Evolutionary conservation across 108 stramenopile species (phyloP), one percentile per base, ranked within the genome.

Genomic region (Chaetoceros muelleri): DNA sequence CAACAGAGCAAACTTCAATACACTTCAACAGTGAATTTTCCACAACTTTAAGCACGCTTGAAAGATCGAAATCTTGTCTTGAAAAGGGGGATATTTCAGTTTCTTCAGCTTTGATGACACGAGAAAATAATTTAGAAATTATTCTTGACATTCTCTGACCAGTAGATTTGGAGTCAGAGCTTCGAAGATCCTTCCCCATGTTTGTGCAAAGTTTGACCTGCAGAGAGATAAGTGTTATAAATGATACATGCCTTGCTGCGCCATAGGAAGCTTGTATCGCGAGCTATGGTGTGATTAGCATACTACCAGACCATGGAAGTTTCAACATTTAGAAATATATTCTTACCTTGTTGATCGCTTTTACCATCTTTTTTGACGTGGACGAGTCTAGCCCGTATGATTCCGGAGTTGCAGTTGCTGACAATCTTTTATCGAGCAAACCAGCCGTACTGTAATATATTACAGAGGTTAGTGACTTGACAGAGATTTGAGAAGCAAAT

Each of bases 341-440:
- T 5, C 62, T 44, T 62, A 78, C 79, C 75, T 85, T 91, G 55
- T 87, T 91, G 55, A 84, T 83, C 30, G 71, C 80, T 21, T 71
- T 72, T 20, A 81, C 78, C 70, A 82, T 73, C 44, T 78, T 71
- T 20, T 72, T 64, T 47, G 67, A 70, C 18, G 79, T 82, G 19
- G 76, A 64, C 48, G 68, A 66, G 46, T 74, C 70, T 25, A 79
- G 53, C 18, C 52, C 30, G 46, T 58, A 29, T 18, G 61, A 61
- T 28, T 57, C 20, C 22, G 45, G 24, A 17, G 59, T 40, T 24
- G 51, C 25, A 17, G 69, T 34, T 24, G 64, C 48, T 20, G 71
- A 69, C 17, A 91, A 72, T 20, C 85, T 62, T 45, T 69, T 57
- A 56, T 91, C 90, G 19, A 91, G 55, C n/a, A 91, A 64, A 7